Base-by-base conservation (phyloP, 2,329 filamentous ascomycete genomes). In the Magnaporthiopsis rhizophila region DNA sequence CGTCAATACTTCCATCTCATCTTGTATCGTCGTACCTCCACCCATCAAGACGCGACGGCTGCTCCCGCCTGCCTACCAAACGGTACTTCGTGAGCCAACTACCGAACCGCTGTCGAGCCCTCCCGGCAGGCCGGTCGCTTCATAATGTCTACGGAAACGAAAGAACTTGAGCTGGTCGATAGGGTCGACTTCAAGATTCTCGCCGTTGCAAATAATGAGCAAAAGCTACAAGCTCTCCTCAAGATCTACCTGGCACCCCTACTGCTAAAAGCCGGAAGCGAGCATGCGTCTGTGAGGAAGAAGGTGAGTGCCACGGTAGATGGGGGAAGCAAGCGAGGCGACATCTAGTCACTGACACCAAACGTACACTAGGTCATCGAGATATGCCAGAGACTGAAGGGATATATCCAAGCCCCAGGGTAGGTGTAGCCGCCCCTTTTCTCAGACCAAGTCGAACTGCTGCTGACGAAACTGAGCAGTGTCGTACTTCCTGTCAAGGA, bases 111-210 rank as follows among this genome's bases (percentile, higher is more conserved):
- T 38, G 36, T 13, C 36, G 36, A 38, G 36, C 13, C 34, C 36
- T 38, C 13, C 36, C 36, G 15, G 36, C 36, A 15, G 36, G 36
- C 36, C 36, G 36, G 36, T 18, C 5, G 2, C 13, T 38, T 38
- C 3, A 38, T 13, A 38, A 38, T 38, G 36, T 38, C 56, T 11
- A 18, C 24, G 28, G 87, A 90, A 76, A 82, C 89, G 75, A 86
- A 88, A 67, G 92, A 97, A 82, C 82, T 96, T 69, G 85, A 87
- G 68, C 85, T 97, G 67, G 85, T 97, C 63, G 90, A 90, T 71
- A 94, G 91, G 73, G 89, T 96, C 59, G 92, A 96, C 75, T 86
- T 95, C 72, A 86, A 88, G 68, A 95, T 97, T 71, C 73, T 86
- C 21, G 89, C 86, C 34, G 85, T 94, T 63, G 89, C 93, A 34